Evolutionary conservation across 495 filamentous ascomycete genomes (phyloP), one percentile per base, ranked within the genome.

Genomic region (Xylaria castorea): DNA sequence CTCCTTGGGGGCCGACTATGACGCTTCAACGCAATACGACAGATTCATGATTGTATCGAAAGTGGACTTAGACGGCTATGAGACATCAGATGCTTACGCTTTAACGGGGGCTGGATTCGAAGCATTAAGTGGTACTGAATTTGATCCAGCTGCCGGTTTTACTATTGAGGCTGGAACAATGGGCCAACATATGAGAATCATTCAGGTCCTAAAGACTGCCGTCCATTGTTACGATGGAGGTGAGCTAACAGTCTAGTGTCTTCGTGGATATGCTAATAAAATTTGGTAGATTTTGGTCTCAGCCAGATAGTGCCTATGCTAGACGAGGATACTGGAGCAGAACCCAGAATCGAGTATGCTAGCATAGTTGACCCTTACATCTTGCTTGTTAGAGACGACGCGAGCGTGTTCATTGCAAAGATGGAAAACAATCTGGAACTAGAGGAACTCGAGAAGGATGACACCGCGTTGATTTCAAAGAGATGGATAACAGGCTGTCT

Each of bases 281-380:
- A 20, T 27, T 34, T 27, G 70, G n/a, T 75, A 95, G 94, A 97
- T 78, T 84, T 98, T 60, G 91, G 91, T 12, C 86, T 99, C 46
- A 87, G 90, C 57, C 95, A 98, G 77, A 98, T 98, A 40, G 87
- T 97, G 68, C 93, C 94, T 2, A 91, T 98, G 83, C 87, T 89
- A 68, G 95, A 98, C 73, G 96, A 97, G 75, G 92, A 93, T 60
- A 93, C 89, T 0, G 94, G 91, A 25, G 87, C 87, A 14, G 92
- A 94, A 73, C 90, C 93, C 5, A 86, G 89, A 48, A 91, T 95
- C 34, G 82, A 93, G 51, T 92, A 88, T 76, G 91, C 92, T n/a
- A 96, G 92, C 80, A 93, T 98, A 75, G 86, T 87, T 16, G 96
- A 98, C 77, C 94, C 94, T 7, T 98, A 92, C 78, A 77, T 99